A percentile compares a stretch with the other conserved stretches of the same genome.
These are phyloP conservation scores for Kazachstania taianensis DNA, from an alignment of 805 yeast species.

Conservation along the genomic window DNA sequence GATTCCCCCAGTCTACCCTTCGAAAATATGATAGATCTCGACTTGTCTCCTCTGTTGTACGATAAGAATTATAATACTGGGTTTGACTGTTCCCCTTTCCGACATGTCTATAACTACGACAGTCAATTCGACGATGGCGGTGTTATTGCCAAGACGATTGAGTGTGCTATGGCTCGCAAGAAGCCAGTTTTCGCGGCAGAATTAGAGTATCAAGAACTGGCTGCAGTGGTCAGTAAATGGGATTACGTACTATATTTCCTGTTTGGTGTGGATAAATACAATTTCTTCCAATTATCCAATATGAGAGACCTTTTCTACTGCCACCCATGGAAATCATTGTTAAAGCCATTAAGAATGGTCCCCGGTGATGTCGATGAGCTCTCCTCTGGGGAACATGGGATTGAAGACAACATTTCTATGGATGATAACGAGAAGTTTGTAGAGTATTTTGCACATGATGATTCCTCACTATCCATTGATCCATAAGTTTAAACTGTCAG, in stretches of 20 bases:
- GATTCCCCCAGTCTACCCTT: conserved; percentile 4
- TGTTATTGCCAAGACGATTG: conserved; percentile 12
- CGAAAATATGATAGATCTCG: too few species aligned
- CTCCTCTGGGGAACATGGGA: too few species aligned
- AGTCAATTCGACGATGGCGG: conserved; percentile 16
- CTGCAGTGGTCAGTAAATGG: conserved; percentile 3
- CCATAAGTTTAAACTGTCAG: too few species aligned
- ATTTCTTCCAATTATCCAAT: conserved; percentile 18
- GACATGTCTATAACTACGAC: conserved; percentile 14
- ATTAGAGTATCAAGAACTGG: conserved; percentile 18
- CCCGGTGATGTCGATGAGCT: too few species aligned
- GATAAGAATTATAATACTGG: too few species aligned
- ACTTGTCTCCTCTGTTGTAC: too few species aligned
- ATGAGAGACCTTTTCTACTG: conserved; percentile 14
- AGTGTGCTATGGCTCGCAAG: conserved; percentile 10
- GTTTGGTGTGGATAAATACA: conserved; percentile 19
- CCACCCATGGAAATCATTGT: conserved; percentile 8
- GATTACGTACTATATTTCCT: conserved; percentile 18
- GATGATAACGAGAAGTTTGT: too few species aligned
- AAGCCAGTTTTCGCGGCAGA: conserved; percentile 17
- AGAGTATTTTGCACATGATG: too few species aligned
- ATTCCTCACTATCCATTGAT: too few species aligned
- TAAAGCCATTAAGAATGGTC: neutral
- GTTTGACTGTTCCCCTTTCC: conserved; percentile 19
- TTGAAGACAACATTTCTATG: too few species aligned